Evolutionary conservation across 2,329 filamentous ascomycete species (phyloP).

Genomic region (Sphaerulina musiva): DNA sequence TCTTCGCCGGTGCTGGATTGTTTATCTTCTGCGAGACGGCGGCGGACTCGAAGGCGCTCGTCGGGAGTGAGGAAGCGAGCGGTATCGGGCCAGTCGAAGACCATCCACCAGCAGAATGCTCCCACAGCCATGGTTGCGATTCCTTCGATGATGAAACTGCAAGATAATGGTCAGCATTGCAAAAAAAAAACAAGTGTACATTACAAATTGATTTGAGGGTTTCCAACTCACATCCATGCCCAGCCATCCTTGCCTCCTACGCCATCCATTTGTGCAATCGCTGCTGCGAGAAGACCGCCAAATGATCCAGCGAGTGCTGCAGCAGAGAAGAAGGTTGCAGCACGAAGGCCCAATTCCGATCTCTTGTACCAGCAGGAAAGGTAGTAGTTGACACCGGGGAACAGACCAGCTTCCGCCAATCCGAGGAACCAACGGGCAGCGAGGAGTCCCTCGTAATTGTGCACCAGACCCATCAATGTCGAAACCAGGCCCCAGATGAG

Average conservation of each 20-base stretch:
- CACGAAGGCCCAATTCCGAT: slow-evolving; percentile 66
- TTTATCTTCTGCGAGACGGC: slow-evolving; percentile 21
- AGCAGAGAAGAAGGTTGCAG: slow-evolving; percentile 75
- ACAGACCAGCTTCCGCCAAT: slow-evolving; percentile 36
- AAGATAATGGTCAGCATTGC: not conserved
- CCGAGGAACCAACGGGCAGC: slow-evolving; percentile 29
- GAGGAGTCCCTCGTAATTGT: slow-evolving; percentile 25
- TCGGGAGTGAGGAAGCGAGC: slow-evolving; percentile 53
- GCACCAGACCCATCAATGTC: slow-evolving; percentile 44
- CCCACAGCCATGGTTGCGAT: slow-evolving; percentile 57
- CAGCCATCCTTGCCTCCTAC: slow-evolving; percentile 45
- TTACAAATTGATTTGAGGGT: not conserved
- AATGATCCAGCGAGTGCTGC: slow-evolving; percentile 74
- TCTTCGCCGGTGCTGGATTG: slow-evolving; percentile 34
- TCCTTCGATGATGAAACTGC: slow-evolving; percentile 50
- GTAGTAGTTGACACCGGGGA: slow-evolving; percentile 72
- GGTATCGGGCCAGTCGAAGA: slow-evolving; percentile 52
- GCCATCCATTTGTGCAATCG: slow-evolving; percentile 63
- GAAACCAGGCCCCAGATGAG: slow-evolving; percentile 69
- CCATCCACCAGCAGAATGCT: slow-evolving; percentile 24
- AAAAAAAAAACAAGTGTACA: too few relatives aligned
- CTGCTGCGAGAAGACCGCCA: slow-evolving; percentile 65
- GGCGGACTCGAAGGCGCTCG: slow-evolving; percentile 20
- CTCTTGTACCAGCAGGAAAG: slow-evolving; percentile 78
- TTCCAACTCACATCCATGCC: slow-evolving; percentile 32